A percentile compares a stretch with the other conserved stretches of the same genome.
Conservation (phyloP, 495 filamentous ascomycete genomes). For the Lophium mytilinum region DNA sequence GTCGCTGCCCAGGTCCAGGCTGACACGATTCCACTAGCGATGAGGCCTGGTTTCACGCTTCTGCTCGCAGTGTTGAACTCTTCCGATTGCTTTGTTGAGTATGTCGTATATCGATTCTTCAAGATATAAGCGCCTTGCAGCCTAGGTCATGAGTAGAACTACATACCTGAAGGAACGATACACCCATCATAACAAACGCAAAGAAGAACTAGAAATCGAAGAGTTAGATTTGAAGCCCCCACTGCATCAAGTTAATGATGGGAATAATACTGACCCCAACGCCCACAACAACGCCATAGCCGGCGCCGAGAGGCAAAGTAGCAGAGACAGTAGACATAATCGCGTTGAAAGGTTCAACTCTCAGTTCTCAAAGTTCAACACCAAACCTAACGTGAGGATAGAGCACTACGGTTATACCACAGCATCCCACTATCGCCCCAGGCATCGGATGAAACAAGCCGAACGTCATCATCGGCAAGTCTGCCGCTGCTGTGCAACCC, state of each 20-base stretch:
- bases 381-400: background rate
- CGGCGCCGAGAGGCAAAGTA: slow-evolving; percentile 12
- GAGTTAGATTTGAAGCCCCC: background rate
- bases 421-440: background rate
- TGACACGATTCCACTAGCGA: slow-evolving; percentile 20
- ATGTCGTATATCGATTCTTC: slow-evolving; percentile 24
- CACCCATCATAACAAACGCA: slow-evolving; percentile 23
- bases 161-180: slow-evolving; percentile 10
- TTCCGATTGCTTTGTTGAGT: slow-evolving; percentile 21
- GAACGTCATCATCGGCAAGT: background rate
- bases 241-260: background rate
- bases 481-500: background rate
- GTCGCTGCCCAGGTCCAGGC: slow-evolving; percentile 28
- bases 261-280: slow-evolving; percentile 5
- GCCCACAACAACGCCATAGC: slow-evolving; percentile 24
- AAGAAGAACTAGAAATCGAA: slow-evolving; percentile 9
- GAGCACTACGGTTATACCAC: no score
- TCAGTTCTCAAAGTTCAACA: background rate
- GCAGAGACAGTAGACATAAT: slow-evolving; percentile 4
- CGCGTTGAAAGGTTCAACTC: background rate
- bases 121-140: background rate
- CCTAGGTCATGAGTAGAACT: background rate
- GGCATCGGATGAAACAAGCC: background rate
- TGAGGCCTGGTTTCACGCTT: slow-evolving; percentile 19
- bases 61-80: slow-evolving; percentile 23